Conservation (phyloP, 108 stramenopile species). For the Pseudonitzschia delicatissima region DNA sequence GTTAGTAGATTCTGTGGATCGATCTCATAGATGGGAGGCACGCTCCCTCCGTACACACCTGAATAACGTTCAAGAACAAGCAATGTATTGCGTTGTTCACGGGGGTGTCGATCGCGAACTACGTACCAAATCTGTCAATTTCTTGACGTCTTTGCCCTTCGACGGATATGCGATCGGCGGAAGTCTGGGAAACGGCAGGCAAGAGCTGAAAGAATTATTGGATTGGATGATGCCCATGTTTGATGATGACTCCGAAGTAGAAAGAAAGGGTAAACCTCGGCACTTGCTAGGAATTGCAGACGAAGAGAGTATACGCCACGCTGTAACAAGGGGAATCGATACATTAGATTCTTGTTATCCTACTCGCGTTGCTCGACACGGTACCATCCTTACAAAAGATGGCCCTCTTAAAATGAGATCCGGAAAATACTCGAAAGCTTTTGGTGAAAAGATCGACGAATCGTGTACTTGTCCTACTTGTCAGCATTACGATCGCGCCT, state of each 20-base stretch:
- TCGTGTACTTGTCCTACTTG: slow-evolving; percentile 82
- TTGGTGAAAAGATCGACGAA: slow-evolving; percentile 72
- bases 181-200: slow-evolving; percentile 79
- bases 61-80: slow-evolving; percentile 73
- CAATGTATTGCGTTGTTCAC: slow-evolving; percentile 93
- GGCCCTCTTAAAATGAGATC: slow-evolving; percentile 58
- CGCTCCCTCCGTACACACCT: slow-evolving; percentile 82
- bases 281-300: slow-evolving; percentile 94
- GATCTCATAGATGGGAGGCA: slow-evolving; percentile 93
- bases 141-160: slow-evolving; percentile 88
- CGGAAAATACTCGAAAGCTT: slow-evolving; percentile 51
- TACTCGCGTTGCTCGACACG: slow-evolving; percentile 82
- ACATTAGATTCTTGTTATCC: slow-evolving; percentile 93
- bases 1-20: slow-evolving; percentile 70
- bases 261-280: slow-evolving; percentile 70
- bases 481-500: slow-evolving; percentile 80
- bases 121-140: slow-evolving; percentile 72
- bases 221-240: slow-evolving; percentile 87
- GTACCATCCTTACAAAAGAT: slow-evolving; percentile 64
- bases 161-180: slow-evolving; percentile 94
- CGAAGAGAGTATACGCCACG: slow-evolving; percentile 74
- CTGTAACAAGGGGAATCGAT: slow-evolving; percentile 81
- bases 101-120: slow-evolving; percentile 85
- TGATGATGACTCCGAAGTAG: slow-evolving; percentile 35
- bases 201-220: slow-evolving; percentile 84